Evolutionary conservation across 345 rosid species (phyloP).

Genomic region (Jatropha curcas): DNA sequence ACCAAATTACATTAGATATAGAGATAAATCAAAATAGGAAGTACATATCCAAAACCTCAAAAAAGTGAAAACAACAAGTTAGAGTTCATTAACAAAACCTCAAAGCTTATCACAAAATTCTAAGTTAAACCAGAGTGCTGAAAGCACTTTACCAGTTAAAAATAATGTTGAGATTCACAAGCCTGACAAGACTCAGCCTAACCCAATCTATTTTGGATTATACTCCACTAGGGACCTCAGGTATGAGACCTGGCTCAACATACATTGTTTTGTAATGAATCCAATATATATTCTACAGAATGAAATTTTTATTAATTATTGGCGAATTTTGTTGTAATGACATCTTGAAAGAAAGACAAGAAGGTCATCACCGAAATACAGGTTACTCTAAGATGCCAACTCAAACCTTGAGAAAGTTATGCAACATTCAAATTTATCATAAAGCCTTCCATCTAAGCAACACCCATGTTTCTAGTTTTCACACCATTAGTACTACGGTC

Average conservation of each 20-base stretch:
- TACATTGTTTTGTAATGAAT: neutral
- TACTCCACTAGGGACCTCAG: neutral
- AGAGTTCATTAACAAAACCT: neutral
- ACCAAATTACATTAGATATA: neutral
- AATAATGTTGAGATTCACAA: neutral
- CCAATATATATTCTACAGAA: neutral
- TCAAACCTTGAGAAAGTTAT: neutral
- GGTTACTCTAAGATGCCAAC: neutral
- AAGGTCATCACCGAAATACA: neutral
- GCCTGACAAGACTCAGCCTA: neutral
- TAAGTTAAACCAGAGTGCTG: neutral
- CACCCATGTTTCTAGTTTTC: neutral
- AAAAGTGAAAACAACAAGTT: neutral
- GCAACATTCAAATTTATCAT: neutral
- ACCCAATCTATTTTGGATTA: neutral
- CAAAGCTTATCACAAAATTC: neutral
- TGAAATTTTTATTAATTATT: neutral
- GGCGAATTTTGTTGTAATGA: neutral
- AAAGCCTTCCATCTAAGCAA: neutral
- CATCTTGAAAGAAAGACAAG: neutral
- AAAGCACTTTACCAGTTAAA: neutral
- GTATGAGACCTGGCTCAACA: neutral
- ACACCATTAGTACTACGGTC: neutral
- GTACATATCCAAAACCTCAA: neutral
- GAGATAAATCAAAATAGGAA: neutral